phyloP scores from a whole-genome alignment of 768 basidiomycete species.

The Austroboletus festivus region DNA sequence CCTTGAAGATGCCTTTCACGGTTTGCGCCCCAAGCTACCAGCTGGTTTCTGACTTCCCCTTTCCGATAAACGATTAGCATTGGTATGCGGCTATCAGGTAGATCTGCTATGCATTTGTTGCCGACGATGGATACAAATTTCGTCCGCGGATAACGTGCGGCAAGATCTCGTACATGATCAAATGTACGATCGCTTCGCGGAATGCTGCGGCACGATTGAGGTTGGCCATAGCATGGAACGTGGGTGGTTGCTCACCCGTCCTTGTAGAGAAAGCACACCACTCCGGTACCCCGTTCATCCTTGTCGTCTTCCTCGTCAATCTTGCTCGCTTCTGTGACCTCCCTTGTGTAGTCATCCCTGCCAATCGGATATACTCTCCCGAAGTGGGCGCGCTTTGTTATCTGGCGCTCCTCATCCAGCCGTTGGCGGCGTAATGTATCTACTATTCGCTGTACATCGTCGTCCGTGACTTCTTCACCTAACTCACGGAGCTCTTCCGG shows the following conservation, averaged over 20 bases:
- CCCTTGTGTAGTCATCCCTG: conserved; percentile 89
- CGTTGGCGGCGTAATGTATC: conserved; percentile 63
- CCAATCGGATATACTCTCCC: conserved; percentile 86
- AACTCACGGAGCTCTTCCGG: conserved; percentile 63
- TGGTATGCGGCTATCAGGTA: conserved; percentile 86
- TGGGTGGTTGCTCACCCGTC: conserved; percentile 64
- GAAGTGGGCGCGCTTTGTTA: conserved; percentile 64
- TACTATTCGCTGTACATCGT: conserved; percentile 73
- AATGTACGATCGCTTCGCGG: conserved; percentile 77
- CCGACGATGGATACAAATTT: conserved; percentile 97
- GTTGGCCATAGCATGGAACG: not conserved
- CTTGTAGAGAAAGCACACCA: conserved; percentile 93
- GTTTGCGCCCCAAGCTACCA: conserved; percentile 82
- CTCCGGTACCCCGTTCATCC: conserved; percentile 77
- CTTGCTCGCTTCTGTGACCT: conserved; percentile 91
- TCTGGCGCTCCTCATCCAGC: conserved; percentile 57
- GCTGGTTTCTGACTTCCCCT: conserved; percentile 86
- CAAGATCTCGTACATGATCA: conserved; percentile 65
- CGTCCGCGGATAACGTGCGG: conserved; percentile 80
- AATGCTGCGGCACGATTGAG: conserved; percentile 47
- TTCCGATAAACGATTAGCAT: conserved; percentile 91
- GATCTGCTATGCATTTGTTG: conserved; percentile 92
- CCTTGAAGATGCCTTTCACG: conserved; percentile 75
- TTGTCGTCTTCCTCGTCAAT: conserved; percentile 62
- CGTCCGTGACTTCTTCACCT: conserved; percentile 69